Percentiles rank a stretch among this genome's conserved stretches.
phyloP scores from a whole-genome alignment of 257 asterid species.

The Oldenlandia corymbosa region DNA sequence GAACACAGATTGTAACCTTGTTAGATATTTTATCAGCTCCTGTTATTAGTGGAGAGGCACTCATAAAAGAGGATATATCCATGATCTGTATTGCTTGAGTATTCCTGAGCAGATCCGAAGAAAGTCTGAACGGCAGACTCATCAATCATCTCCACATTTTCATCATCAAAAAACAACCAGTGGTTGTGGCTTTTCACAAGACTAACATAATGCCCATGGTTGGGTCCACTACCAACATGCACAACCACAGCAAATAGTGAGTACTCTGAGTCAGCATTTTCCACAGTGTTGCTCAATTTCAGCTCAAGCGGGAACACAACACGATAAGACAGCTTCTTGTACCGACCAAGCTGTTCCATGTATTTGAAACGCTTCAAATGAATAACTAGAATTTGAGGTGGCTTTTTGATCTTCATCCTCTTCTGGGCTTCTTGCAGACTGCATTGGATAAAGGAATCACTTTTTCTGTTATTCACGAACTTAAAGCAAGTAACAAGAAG shows the following conservation, averaged over 20 bases:
- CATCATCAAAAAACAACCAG: conserved; percentile 80
- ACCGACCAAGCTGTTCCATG: conserved; percentile 68
- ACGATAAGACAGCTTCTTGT: conserved; percentile 65
- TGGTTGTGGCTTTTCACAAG: conserved; percentile 77
- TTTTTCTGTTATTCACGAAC: conserved; percentile 5
- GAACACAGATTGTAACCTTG: neutral
- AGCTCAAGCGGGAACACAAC: conserved; percentile 75
- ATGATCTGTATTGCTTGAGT: conserved; percentile 65
- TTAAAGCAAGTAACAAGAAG: neutral
- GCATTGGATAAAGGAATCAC: conserved; percentile 15
- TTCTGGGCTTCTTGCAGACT: conserved; percentile 88
- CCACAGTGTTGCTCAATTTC: conserved; percentile 56
- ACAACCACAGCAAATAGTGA: conserved; percentile 72
- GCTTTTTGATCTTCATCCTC: conserved; percentile 75
- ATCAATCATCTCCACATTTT: conserved; percentile 73
- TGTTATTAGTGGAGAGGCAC: conserved; percentile 13
- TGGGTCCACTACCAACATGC: conserved; percentile 76
- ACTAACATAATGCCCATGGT: conserved; percentile 78
- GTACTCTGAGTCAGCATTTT: conserved; percentile 58
- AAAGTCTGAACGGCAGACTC: conserved; percentile 73
- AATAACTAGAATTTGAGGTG: conserved; percentile 68
- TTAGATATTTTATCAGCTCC: conserved; percentile 12
- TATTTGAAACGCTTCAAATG: conserved; percentile 81
- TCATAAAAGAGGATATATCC: conserved; percentile 76
- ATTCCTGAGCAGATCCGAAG: conserved; percentile 81